Base-by-base conservation (phyloP, 345 rosid genomes). In the Euphorbia tirucalli region DNA sequence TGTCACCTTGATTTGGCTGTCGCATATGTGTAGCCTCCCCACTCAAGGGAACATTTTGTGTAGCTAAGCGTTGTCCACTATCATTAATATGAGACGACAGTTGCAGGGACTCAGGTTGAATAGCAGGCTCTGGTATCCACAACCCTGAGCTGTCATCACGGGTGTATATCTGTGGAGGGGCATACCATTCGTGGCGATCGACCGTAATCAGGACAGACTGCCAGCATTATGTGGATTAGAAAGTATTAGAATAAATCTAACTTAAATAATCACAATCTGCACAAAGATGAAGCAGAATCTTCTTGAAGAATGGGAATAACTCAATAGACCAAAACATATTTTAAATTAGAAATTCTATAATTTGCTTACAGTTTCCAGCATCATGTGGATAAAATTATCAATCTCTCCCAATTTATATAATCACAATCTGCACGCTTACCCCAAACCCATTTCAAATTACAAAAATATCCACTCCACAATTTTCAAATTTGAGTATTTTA, bases 101-200 rank as follows among this genome's bases (percentile, higher is more conserved):
- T 64, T 62, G 60, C 69, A 73, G 46, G 43, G 80, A 61, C 75
- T 79, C 66, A 2, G 81, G 77, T 67, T 71, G 82, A 71, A 88
- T 71, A 44, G 97, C 97, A 68, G 93, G 86, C 77, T 78, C 88
- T 70, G 80, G 82, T 52, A 79, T 87, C 99, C 99, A 95, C 71
- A 92, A 78, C 71, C 99, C 99, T 35, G 92, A 77, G 76, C 89
- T 82, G 82, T 90, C 99, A 79, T 95, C 87, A 66, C 99, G 97
- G 65, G 88, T 89, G 75, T 90, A 95, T 81, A 87, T 84, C 80
- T 85, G 97, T 39, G 99, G 96, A 77, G 93, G 86, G 52, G 92
- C 93, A 74, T 92, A 95, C 99, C 99, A 95, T 79, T 92, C 99
- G 81, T 95, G 99, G 74, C 96, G 91, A 83, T 92, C 97, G 63